Evolutionary conservation across 345 rosid genomes (phyloP), one percentile per base, ranked within the genome.

Genomic region (Corymbia maculata): DNA sequence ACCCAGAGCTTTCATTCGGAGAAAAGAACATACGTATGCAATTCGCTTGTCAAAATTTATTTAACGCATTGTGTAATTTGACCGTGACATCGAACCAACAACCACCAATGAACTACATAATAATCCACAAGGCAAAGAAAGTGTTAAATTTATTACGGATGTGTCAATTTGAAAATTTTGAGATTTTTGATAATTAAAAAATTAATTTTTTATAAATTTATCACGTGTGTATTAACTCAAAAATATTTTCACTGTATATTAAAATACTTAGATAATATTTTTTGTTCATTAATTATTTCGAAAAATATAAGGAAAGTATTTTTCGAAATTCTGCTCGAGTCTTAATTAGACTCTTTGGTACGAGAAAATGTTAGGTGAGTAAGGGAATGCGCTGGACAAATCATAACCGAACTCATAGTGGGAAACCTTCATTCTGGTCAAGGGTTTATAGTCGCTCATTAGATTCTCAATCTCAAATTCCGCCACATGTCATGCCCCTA

Each of bases 201-300:
- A n/a, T n/a, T n/a, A n/a, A n/a, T n/a, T n/a, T n/a, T n/a, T n/a
- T n/a, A n/a, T n/a, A n/a, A n/a, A n/a, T n/a, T n/a, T n/a, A n/a
- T 36, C 42, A 4, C 42, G 4, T 36, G 42, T 36, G 42, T 36
- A 36, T 36, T 36, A 36, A 36, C 42, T 36, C 42, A 5, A 59
- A 59, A 26, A 11, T 5, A 5, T 59, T 0, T 59, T 59, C 1
- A 26, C 4, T 11, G 12, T 26, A 5, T 7, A 61, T 26, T 1
- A 61, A 59, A 2, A 26, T 59, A 0, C 22, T 21, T 55, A 21
- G 28, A 55, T 1, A 59, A 59, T 59, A 26, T 26, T 11, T 59
- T 59, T 59, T 0, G 3, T 59, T 26, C 0, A 26, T 1, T 59
- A 26, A 5, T 59, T 26, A 59, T 59, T 59, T 26, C 28, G 1